Evolutionary conservation across 148 eudicot species (phyloP), one percentile per base, ranked within the genome.

Genomic region (Silene uniflora): DNA sequence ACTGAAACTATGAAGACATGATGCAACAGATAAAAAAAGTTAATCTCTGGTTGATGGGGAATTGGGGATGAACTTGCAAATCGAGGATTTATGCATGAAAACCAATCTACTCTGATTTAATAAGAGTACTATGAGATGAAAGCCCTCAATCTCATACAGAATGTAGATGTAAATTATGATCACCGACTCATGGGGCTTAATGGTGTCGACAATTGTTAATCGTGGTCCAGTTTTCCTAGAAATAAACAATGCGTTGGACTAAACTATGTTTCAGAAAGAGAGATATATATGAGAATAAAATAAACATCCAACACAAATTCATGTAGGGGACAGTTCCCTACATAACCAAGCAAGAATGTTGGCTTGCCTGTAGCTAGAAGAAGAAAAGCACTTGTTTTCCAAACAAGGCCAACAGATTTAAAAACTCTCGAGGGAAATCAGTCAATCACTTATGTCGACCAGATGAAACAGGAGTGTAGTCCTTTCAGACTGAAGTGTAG

Each of bases 241-340:
- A 35, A 49, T 61, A 75, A 29, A 52, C 17, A 49, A 74, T 63
- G 47, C 67, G n/a, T 74, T 47, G 59, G 58, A 76, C 65, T 74
- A 73, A 56, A 23, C 22, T 21, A 60, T 59, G 23, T 49, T 12
- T 69, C 35, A 75, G 71, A 73, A 75, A 70, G 69, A 73, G 55
- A 13, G 14, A 19, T 23, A 46, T 46, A 61, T 39, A 9, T 55
- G 21, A 54, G 18, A 65, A 52, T 75, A 80, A 27, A 75, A 39
- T 62, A 70, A 55, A 35, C 66, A 46, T 60, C 22, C 25, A 67
- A 62, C 63, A 59, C 21, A 61, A 54, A 47, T 60, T 63, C n/a
- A 62, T 81, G 80, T 73, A 73, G 80, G 83, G 77, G 52, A 69
- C 73, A 73, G 61, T 52, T 73, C 71, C 80, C 80, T 67, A 81